Evolutionary conservation across 306 rosid genomes (phyloP), one percentile per base, ranked within the genome.

Genomic region (Acacia melanoxylon): DNA sequence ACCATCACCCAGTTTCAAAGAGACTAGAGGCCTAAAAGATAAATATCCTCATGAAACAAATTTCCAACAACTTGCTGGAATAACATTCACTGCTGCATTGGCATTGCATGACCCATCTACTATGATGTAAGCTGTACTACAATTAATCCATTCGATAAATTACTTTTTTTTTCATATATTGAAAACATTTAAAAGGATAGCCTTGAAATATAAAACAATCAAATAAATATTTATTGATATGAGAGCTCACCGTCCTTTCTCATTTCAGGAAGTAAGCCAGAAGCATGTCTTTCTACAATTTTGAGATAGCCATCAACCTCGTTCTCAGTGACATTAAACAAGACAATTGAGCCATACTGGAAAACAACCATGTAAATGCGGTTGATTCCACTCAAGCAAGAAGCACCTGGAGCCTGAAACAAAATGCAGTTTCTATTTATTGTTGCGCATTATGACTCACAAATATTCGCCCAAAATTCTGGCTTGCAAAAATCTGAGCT

Each of bases 231-330:
- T 71, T 66, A 76, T 9, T 20, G 70, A 84, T 22, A 80, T 27
- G 66, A 76, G 58, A 84, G 66, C 92, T 88, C 80, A 96, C 99
- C 99, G 52, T 96, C 98, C 87, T 92, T 93, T 90, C 97, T 93
- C 99, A 90, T 96, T 84, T 96, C 99, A 77, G 98, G 97, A 62
- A 96, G 92, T 83, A 92, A 81, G 68, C 97, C 97, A 35, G 97
- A 90, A 72, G 98, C 90, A 85, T 93, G 94, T 81, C 85, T 87
- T 87, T 88, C 75, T 74, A 91, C 98, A 78, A 93, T 90, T 89
- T 96, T 86, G 85, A 93, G 81, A 80, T 90, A 91, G 73, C 77
- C 92, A 78, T 96, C 97, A 71, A 93, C 87, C 78, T 91, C 92
- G 3, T 85, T 87, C 80, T 93, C 99, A 48, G 84, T 85, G 24